Conservation (phyloP, 805 yeast genomes). For the Tetrapisispora nanseiensis region DNA sequence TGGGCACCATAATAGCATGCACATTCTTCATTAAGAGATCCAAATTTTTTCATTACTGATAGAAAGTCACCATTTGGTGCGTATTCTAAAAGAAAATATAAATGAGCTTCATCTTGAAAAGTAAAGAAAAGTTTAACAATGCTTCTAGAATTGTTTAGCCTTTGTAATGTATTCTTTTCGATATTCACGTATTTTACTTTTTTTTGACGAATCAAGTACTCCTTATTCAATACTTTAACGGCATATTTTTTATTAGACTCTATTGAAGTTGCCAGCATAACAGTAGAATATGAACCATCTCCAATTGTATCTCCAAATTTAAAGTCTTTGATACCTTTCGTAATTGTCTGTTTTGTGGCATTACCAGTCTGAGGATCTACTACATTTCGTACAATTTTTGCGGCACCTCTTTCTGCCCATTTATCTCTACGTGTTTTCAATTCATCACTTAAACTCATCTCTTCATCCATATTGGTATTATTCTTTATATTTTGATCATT, state of each 20-base stretch:
- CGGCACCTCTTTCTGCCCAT: constrained; percentile 54
- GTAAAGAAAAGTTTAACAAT: constrained; percentile 64
- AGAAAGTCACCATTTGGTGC: constrained; percentile 74
- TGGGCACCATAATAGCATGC: constrained; percentile 64
- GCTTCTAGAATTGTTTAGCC: constrained; percentile 52
- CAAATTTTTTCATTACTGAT: constrained; percentile 54
- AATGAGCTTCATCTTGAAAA: constrained; percentile 64
- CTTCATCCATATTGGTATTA: constrained; percentile 5
- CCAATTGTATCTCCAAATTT: constrained; percentile 84
- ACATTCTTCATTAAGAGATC: constrained; percentile 62
- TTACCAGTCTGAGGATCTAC: constrained; percentile 40
- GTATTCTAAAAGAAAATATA: constrained; percentile 68
- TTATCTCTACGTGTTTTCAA: constrained; percentile 29
- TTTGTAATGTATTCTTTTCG: constrained; percentile 69
- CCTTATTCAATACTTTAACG: constrained; percentile 63
- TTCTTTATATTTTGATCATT: not conserved
- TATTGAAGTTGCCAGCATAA: constrained; percentile 75
- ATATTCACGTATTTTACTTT: constrained; percentile 78
- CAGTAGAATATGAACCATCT: constrained; percentile 94
- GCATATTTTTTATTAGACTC: constrained; percentile 65
- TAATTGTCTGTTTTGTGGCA: constrained; percentile 40
- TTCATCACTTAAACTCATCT: constrained; percentile 14
- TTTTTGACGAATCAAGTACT: constrained; percentile 70
- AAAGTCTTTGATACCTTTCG: constrained; percentile 66
- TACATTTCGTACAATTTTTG: constrained; percentile 39